Evolutionary conservation across 768 basidiomycete species (phyloP).

Genomic region (Basidioascus undulatus): DNA sequence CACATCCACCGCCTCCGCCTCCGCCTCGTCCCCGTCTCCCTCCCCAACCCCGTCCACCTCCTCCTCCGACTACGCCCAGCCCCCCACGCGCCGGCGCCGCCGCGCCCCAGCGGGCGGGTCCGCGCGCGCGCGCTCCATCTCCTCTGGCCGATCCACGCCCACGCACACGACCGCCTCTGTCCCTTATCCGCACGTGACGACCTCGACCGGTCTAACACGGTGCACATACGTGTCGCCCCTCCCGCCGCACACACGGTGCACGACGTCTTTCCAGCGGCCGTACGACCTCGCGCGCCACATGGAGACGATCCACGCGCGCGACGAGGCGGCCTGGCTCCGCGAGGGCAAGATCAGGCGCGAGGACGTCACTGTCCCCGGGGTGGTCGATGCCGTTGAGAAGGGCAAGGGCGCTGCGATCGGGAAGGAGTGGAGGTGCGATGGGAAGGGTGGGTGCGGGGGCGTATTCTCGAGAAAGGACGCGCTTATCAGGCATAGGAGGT

Average conservation of each 20-base stretch:
- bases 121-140: too few species aligned
- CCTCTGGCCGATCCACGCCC: too few species aligned
- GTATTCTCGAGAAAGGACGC: slow-evolving; percentile 9
- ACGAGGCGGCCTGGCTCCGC: slow-evolving; percentile 2
- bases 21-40: too few species aligned
- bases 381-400: background rate
- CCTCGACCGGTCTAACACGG: too few species aligned
- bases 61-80: too few species aligned
- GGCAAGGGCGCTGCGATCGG: background rate
- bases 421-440: slow-evolving; percentile 7
- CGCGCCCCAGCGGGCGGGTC: too few species aligned
- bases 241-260: slow-evolving; percentile 5
- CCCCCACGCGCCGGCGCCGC: too few species aligned
- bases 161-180: too few species aligned
- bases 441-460: slow-evolving; percentile 3
- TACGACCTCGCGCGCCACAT: slow-evolving; percentile 14
- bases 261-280: slow-evolving; percentile 10
- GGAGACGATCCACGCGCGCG: slow-evolving; percentile 14
- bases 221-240: too few species aligned
- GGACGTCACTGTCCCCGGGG: background rate
- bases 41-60: too few species aligned
- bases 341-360: background rate
- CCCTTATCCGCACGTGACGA: too few species aligned
- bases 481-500: slow-evolving; percentile 3
- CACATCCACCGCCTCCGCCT: too few species aligned